These are phyloP conservation scores for Aspergillus viridinutans DNA, from an alignment of 2,329 filamentous ascomycete genomes.

Conservation along the genomic window DNA sequence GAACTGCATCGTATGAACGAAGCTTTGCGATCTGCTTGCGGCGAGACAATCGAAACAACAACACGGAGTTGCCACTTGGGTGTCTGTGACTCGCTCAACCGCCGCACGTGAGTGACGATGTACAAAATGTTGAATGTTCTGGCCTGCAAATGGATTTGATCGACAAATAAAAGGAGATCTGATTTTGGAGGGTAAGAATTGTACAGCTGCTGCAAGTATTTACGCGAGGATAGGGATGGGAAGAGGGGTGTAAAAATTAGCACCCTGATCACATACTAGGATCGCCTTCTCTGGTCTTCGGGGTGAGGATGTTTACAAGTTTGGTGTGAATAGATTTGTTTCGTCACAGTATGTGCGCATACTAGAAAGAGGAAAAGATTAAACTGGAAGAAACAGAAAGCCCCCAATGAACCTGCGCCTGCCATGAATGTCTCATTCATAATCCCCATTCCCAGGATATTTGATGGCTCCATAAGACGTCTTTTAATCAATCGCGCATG, in stretches of 20 bases:
- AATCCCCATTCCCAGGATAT: slow-evolving; percentile 7
- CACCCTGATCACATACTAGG: not conserved
- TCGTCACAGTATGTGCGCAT: not conserved
- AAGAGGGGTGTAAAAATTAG: not conserved
- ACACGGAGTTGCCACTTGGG: slow-evolving; percentile 10
- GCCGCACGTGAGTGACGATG: not conserved
- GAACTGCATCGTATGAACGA: not conserved
- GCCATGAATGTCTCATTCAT: slow-evolving; percentile 13
- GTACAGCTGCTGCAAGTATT: not conserved
- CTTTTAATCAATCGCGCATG: slow-evolving; percentile 35
- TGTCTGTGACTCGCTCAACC: slow-evolving; percentile 13
- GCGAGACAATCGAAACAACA: slow-evolving; percentile 8
- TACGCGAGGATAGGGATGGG: not conserved
- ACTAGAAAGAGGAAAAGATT: not conserved
- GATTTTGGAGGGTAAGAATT: no score
- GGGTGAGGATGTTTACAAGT: not conserved
- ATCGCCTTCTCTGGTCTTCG: not conserved
- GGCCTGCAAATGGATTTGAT: not conserved
- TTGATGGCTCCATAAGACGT: slow-evolving; percentile 12
- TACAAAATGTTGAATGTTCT: not conserved
- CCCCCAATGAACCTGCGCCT: slow-evolving; percentile 18
- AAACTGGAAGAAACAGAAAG: slow-evolving; percentile 3
- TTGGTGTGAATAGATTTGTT: not conserved
- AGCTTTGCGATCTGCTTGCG: slow-evolving; percentile 6
- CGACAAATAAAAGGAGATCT: not conserved